Evolutionary conservation across 805 yeast species (phyloP).

Genomic region (Jamesozyma lodderae): DNA sequence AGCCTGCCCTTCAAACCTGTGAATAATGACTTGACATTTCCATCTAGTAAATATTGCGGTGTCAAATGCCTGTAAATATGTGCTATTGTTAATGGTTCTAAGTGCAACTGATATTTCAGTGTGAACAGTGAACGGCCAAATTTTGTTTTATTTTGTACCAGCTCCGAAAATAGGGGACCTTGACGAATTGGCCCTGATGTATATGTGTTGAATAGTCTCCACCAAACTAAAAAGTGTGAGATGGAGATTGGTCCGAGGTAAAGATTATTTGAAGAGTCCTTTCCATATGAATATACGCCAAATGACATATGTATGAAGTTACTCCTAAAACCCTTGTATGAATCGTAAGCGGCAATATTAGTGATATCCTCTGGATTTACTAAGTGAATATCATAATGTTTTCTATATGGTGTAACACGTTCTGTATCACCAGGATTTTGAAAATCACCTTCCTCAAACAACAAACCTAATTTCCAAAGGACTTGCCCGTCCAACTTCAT

Average conservation of each 20-base stretch:
- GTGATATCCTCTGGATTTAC: slow-evolving; percentile 44
- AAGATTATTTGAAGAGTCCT: slow-evolving; percentile 48
- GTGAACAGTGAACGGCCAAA: slow-evolving; percentile 65
- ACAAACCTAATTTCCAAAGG: slow-evolving; percentile 66
- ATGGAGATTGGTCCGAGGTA: slow-evolving; percentile 67
- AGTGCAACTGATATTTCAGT: slow-evolving; percentile 59
- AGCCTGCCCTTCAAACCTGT: slow-evolving; percentile 61
- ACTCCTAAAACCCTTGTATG: slow-evolving; percentile 52
- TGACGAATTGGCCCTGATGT: slow-evolving; percentile 67
- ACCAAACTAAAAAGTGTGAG: slow-evolving; percentile 68
- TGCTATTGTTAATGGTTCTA: slow-evolving; percentile 60
- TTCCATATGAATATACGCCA: slow-evolving; percentile 29
- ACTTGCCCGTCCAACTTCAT: slow-evolving; percentile 62
- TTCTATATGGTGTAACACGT: slow-evolving; percentile 41
- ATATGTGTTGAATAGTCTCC: slow-evolving; percentile 68
- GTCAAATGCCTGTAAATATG: slow-evolving; percentile 60
- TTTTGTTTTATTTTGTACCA: slow-evolving; percentile 38
- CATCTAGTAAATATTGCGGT: slow-evolving; percentile 33
- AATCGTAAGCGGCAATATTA: slow-evolving; percentile 42
- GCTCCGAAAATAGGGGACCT: slow-evolving; percentile 56
- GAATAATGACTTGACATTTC: slow-evolving; percentile 32
- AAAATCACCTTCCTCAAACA: slow-evolving; percentile 55
- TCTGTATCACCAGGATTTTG: slow-evolving; percentile 31
- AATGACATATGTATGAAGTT: slow-evolving; percentile 51
- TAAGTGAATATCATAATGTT: slow-evolving; percentile 58